These are phyloP conservation scores for Clavispora santaluciae DNA, from an alignment of 805 yeast genomes.

Conservation along the genomic window DNA sequence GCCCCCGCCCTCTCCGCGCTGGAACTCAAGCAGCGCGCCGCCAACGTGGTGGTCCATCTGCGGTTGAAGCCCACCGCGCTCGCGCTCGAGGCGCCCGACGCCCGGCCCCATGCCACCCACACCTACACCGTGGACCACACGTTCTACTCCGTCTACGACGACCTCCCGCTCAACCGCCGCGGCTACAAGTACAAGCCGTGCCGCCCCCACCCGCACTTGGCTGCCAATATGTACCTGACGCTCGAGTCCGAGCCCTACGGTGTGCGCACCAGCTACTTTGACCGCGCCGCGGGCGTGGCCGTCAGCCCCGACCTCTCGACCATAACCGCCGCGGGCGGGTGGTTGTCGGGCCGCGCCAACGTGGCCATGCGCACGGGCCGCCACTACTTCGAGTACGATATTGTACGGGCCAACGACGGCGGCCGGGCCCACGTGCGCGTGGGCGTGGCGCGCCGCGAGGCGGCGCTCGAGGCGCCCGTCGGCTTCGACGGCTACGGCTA, in stretches of 20 bases:
- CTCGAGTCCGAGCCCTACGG: conserved; percentile 68
- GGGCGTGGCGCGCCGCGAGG: conserved; percentile 83
- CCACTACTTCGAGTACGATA: conserved; percentile 74
- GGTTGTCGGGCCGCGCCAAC: conserved; percentile 75
- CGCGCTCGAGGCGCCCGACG: conserved; percentile 11
- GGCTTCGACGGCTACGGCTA: conserved; percentile 95
- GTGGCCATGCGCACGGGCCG: conserved; percentile 72
- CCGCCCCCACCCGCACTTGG: conserved; percentile 59
- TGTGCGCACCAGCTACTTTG: conserved; percentile 59
- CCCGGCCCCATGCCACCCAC: conserved; percentile 11
- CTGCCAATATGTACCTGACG: conserved; percentile 57
- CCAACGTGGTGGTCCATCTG: conserved; percentile 30
- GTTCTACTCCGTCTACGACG: conserved; percentile 52
- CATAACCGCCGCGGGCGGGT: conserved; percentile 65
- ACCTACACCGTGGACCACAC: conserved; percentile 13
- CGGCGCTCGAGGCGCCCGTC: conserved; percentile 88
- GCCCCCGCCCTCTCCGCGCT: conserved; percentile 16
- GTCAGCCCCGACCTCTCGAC: conserved; percentile 25
- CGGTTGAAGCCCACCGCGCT: conserved; percentile 34
- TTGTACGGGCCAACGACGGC: conserved; percentile 39
- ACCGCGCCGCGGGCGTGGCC: conserved; percentile 56
- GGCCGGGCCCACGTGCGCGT: conserved; percentile 60
- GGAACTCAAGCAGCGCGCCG: conserved; percentile 21
- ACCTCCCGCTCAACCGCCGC: conserved; percentile 71
- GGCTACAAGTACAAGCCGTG: conserved; percentile 82